Percentiles rank a stretch among this genome's conserved stretches.
phyloP scores from a whole-genome alignment of 2,329 filamentous ascomycete species.

The Colletotrichum sublineola region DNA sequence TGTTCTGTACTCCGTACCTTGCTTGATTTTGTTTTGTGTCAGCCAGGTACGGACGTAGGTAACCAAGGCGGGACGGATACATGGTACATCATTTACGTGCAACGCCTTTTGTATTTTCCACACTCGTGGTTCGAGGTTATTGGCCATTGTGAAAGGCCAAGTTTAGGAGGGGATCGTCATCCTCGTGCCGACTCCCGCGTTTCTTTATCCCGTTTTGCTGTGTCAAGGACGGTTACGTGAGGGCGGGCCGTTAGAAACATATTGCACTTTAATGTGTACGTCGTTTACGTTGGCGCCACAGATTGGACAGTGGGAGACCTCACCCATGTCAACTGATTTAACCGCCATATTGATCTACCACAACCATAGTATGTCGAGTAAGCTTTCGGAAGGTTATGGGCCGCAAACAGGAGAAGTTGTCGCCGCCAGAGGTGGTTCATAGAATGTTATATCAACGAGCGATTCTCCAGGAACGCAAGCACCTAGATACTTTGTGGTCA shows the following conservation, averaged over 20 bases:
- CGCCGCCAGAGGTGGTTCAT: background rate
- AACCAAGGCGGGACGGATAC: background rate
- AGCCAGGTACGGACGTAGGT: conserved; percentile 1
- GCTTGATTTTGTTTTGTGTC: background rate
- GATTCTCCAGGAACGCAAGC: too few relatives aligned
- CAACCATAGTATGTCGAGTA: background rate
- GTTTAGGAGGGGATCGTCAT: background rate
- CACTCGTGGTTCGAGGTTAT: background rate
- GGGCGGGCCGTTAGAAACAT: conserved; percentile 26
- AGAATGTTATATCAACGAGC: background rate
- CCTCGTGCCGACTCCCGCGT: conserved; percentile 10
- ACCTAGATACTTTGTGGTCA: too few relatives aligned
- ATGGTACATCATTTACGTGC: background rate
- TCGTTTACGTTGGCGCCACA: background rate
- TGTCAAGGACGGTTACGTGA: conserved; percentile 1
- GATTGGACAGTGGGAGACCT: conserved; percentile 6
- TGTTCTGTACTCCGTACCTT: conserved; percentile 4
- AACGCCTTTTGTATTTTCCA: background rate
- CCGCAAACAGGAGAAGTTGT: conserved; percentile 2
- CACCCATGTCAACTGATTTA: conserved; percentile 16
- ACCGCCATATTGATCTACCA: conserved; percentile 14
- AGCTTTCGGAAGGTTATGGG: conserved; percentile 11
- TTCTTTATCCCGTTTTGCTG: background rate
- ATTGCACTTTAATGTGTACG: conserved; percentile 8
- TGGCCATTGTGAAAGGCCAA: background rate